Evolutionary conservation across 73 alveolate genomes (phyloP).

Genomic region (Loxodes magnus): DNA sequence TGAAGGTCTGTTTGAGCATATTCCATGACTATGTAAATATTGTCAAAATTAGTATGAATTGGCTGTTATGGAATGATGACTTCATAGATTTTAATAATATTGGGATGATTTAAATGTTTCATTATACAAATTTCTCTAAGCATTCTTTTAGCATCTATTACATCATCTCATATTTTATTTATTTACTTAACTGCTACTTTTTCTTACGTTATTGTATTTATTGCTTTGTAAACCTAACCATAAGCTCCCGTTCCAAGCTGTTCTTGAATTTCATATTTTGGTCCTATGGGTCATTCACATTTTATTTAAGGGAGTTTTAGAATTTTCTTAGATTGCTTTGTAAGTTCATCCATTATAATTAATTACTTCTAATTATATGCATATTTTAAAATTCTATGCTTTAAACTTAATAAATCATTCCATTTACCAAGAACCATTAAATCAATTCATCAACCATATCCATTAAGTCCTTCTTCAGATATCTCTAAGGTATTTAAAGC

Average conservation of each 20-base stretch:
- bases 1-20: slow-evolving; percentile 64
- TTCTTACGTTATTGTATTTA: slow-evolving; percentile 60
- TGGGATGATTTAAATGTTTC: slow-evolving; percentile 54
- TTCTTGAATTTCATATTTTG: slow-evolving; percentile 60
- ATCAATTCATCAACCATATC: no score
- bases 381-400: no score
- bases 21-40: slow-evolving; percentile 61
- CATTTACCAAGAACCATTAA: no score
- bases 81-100: slow-evolving; percentile 42
- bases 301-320: no score
- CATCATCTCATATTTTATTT: slow-evolving; percentile 66
- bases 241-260: slow-evolving; percentile 85
- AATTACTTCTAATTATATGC: no score
- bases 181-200: slow-evolving; percentile 41
- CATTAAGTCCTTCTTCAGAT: no score
- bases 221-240: slow-evolving; percentile 87
- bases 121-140: slow-evolving; percentile 70
- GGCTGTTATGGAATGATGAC: slow-evolving; percentile 64
- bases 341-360: no score
- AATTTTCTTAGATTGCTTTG: no score
- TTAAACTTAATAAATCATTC: no score
- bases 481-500: no score
- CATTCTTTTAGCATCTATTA: slow-evolving; percentile 70
- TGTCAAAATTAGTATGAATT: no score
- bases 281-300: no score